Percentiles rank a stretch among this genome's conserved stretches.
Conservation (phyloP, 169 alveolate species). For the Besnoitia besnoiti region DNA sequence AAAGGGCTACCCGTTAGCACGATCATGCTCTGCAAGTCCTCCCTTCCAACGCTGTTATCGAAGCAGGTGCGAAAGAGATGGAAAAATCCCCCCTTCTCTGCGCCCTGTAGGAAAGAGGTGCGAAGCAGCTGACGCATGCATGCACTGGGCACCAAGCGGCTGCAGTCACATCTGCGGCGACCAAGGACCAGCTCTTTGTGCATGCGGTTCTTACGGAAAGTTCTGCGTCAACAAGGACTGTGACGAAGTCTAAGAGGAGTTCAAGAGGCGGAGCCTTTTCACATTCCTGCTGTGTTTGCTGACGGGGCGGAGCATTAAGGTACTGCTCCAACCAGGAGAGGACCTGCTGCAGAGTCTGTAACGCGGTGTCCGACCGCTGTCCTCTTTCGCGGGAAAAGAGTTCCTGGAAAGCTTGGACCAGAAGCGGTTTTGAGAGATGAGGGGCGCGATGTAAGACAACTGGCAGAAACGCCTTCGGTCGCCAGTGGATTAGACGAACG, state of each 20-base stretch:
- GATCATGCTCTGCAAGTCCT: neutral
- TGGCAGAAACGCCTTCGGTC: neutral
- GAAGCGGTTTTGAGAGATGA: slow-evolving; percentile 16
- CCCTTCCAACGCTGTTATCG: neutral
- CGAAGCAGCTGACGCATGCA: neutral
- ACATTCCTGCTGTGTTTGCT: neutral
- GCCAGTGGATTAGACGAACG: slow-evolving; percentile 30
- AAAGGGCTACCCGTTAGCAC: no score
- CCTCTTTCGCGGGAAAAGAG: neutral
- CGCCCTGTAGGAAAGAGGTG: neutral
- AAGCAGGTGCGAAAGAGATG: neutral
- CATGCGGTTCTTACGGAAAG: slow-evolving; percentile 7
- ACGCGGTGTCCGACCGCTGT: neutral
- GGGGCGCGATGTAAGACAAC: neutral
- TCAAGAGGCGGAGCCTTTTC: slow-evolving; percentile 9
- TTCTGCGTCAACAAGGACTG: slow-evolving; percentile 21
- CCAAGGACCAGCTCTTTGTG: neutral
- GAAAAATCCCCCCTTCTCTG: no score
- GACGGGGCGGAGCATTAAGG: neutral
- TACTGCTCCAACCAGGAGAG: slow-evolving; percentile 7
- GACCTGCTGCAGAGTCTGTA: neutral
- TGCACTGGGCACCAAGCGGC: neutral
- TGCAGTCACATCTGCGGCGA: neutral
- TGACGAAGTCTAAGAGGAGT: slow-evolving; percentile 6
- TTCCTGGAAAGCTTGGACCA: slow-evolving; percentile 2